A percentile compares a stretch with the other conserved stretches of the same genome.
These are phyloP conservation scores for Capsicum pubescens DNA, from an alignment of 257 asterid genomes.

Conservation along the genomic window DNA sequence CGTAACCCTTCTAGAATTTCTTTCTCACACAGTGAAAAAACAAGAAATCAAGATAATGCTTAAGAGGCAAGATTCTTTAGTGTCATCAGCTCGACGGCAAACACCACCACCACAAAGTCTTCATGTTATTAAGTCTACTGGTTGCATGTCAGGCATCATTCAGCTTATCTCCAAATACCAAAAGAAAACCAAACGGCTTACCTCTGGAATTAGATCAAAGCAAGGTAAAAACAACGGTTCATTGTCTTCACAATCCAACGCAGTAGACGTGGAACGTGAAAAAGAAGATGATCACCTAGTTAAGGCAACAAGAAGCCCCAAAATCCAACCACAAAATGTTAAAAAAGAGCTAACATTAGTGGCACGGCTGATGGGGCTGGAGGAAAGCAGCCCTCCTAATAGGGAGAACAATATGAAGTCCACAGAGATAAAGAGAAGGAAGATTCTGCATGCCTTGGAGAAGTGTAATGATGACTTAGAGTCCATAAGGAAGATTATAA, in stretches of 20 bases:
- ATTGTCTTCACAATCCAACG: background rate
- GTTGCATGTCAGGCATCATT: conserved; percentile 87
- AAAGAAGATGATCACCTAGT: background rate
- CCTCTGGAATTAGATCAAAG: conserved; percentile 57
- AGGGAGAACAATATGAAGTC: conserved; percentile 24
- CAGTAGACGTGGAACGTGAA: background rate
- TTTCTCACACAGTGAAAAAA: background rate
- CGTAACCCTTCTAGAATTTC: background rate
- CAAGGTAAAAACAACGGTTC: conserved; percentile 38
- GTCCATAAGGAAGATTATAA: conserved; percentile 67
- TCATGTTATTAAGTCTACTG: conserved; percentile 64
- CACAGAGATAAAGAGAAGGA: conserved; percentile 55
- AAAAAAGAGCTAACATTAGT: conserved; percentile 47
- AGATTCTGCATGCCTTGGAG: conserved; percentile 66
- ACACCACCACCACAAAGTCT: conserved; percentile 59
- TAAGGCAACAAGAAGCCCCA: conserved; percentile 59
- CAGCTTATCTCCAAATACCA: conserved; percentile 72
- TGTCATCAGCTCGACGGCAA: conserved; percentile 74
- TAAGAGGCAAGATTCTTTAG: conserved; percentile 73
- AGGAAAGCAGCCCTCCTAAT: conserved; percentile 35
- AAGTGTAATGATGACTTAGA: conserved; percentile 87
- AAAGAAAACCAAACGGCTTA: conserved; percentile 63
- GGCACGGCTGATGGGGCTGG: conserved; percentile 81
- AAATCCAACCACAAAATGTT: conserved; percentile 48
- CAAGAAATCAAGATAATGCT: conserved; percentile 46